Evolutionary conservation across 768 basidiomycete genomes (phyloP), one percentile per base, ranked within the genome.

Genomic region (Boletus subcaerulescens): DNA sequence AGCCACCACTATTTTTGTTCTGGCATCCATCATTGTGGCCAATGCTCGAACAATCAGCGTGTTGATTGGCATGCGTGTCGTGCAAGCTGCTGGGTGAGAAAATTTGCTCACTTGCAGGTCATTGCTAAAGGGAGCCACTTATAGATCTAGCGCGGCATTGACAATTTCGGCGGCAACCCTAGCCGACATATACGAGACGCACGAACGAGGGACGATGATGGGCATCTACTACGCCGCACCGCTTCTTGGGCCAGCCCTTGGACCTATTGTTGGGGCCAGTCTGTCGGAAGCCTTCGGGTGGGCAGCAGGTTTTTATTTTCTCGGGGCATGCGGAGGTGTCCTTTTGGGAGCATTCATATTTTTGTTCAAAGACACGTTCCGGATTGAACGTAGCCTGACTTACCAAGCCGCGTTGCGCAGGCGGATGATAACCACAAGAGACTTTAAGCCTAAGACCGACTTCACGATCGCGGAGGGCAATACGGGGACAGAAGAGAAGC

Each of bases 301-400:
- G 93, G 80, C 89, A 36, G 82, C 86, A 9, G 82, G 84, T 1
- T 92, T 95, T 67, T 95, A 89, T 81, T 91, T 94, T 67, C 78
- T 93, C 22, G 74, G 80, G 1, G 84, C 85, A 32, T 77, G 86
- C 51, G 80, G 80, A 10, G 83, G 82, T 2, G 29, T 77, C 33
- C 80, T 79, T 48, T 74, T 82, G 48, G 42, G 83, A 38, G 71
- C 76, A 18, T 90, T 91, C 68, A 51, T 87, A 33, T 68, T 86
- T 22, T 74, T 87, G 64, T 90, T 93, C 74, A 82, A 80, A 54
- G 92, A 95, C 63, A 91, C 91, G 1, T 95, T 90, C 73, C 81
- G 92, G 17, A 74, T 79, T 51, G 90, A 93, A 63, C 85, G 94
- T 42, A 94, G 91, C 50, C 71, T 89, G 22, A 81, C 83, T 3